Evolutionary conservation across 805 yeast genomes (phyloP), one percentile per base, ranked within the genome.

Genomic region (Schwanniomyces sp.): DNA sequence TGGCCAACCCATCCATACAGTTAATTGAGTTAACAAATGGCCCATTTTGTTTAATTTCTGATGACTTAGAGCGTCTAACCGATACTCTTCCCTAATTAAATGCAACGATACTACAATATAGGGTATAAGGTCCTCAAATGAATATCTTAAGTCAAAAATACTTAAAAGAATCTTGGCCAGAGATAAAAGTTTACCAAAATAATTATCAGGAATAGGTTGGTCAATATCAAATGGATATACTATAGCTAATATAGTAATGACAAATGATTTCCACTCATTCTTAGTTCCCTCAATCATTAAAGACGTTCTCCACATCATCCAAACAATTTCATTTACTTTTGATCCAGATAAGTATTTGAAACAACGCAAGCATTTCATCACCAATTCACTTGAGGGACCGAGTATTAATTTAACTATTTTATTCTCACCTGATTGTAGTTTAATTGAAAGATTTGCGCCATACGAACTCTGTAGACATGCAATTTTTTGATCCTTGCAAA

Each of bases 1-100:
- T 9, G 84, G 79, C 96, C 96, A 88, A 5, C 87, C 83, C 81
- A 85, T 79, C 84, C 88, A 81, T 10, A 71, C 54, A 0, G 85
- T 76, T 11, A 88, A 59, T 53, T 85, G 86, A 0, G 84, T 70
- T n/a, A 91, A 62, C 18, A 91, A 62, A 0, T 67, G 24, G 0
- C 86, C 82, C 26, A 91, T 55, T 28, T 65, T 64, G 3, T 67
- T 54, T 10, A 75, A 66, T 7, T 68, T 61, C 0, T 55, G 46
- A 3, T 58, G 46, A 5, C 75, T 69, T 24, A 81, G 64, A 1
- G 80, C 65, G 55, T 86, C 82, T 27, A 92, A 68, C 44, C 78
- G 75, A 40, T 77, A 63, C 50, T 92, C 97, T 62, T 92, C 97
- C 45, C 91, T 70, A 2, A 89, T 67, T 34, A 91, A 58, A 66